Conservation (phyloP, 768 basidiomycete genomes). For the Termitomyces sp. region DNA sequence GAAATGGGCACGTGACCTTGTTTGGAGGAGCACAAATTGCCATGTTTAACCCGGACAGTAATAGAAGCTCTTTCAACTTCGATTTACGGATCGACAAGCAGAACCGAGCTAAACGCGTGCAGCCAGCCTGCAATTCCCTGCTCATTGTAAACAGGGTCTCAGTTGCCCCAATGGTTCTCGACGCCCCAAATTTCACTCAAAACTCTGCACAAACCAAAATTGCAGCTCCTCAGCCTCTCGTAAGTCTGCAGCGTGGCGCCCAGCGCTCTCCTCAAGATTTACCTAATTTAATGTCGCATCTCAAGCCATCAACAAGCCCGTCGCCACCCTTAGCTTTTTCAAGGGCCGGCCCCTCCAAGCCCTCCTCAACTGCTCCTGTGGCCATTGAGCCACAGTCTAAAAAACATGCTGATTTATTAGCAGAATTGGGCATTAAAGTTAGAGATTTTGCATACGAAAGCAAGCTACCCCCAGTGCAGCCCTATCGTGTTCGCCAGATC, state of each 20-base stretch:
- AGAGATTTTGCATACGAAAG: constrained; percentile 69
- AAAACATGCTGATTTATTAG: constrained; percentile 17
- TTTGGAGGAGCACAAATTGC: background rate
- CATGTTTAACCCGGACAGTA: background rate
- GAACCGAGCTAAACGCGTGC: background rate
- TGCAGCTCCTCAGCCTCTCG: constrained; percentile 17
- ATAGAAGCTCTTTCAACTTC: background rate
- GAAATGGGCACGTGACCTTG: constrained; percentile 3
- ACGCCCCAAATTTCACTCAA: constrained; percentile 8
- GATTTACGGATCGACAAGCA: background rate
- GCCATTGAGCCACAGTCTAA: constrained; percentile 19
- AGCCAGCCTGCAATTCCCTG: background rate
- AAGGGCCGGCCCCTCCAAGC: constrained; percentile 9
- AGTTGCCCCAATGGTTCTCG: constrained; percentile 13
- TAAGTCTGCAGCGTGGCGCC: constrained; percentile 30
- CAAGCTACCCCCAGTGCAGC: constrained; percentile 53
- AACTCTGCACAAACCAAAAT: constrained; percentile 10
- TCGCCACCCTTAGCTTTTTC: constrained; percentile 3
- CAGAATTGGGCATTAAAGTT: constrained; percentile 35
- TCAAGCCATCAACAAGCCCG: constrained; percentile 11
- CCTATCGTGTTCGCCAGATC: constrained; percentile 44
- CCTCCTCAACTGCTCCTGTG: constrained; percentile 14
- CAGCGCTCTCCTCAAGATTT: constrained; percentile 25
- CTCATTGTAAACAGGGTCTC: constrained; percentile 2
- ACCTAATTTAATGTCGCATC: constrained; percentile 18